Percentiles rank a stretch among this genome's conserved stretches.
Conservation (phyloP, 805 yeast species). For the Candida palmyrensis region DNA sequence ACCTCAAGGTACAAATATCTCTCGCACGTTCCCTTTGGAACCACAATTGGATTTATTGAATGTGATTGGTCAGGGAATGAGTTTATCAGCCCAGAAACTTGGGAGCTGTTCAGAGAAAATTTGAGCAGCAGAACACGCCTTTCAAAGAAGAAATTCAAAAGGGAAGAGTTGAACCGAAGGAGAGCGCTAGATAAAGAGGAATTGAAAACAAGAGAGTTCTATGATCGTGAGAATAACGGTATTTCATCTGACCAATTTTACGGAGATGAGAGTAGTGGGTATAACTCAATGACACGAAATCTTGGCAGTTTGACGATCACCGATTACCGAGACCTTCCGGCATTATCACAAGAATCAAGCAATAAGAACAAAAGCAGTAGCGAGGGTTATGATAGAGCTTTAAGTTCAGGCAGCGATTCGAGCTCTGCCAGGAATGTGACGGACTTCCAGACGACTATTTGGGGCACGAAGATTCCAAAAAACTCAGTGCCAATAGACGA, state of each 20-base stretch:
- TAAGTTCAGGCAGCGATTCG: background rate
- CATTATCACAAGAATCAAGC: conserved; percentile 12
- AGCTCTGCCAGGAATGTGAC: conserved; percentile 5
- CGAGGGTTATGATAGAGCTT: conserved; percentile 3
- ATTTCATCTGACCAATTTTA: conserved; percentile 11
- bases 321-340: conserved; percentile 35
- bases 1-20: conserved; percentile 64
- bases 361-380: conserved; percentile 1
- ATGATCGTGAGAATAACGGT: conserved; percentile 48
- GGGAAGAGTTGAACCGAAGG: conserved; percentile 57
- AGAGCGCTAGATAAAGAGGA: conserved; percentile 57
- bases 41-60: conserved; percentile 78
- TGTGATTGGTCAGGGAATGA: conserved; percentile 64
- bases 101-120: conserved; percentile 48
- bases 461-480: conserved; percentile 66
- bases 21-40: conserved; percentile 79
- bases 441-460: conserved; percentile 50
- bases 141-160: conserved; percentile 42
- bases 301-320: conserved; percentile 32
- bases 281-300: conserved; percentile 8
- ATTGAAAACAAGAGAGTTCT: conserved; percentile 52
- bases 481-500: conserved; percentile 31
- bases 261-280: conserved; percentile 12
- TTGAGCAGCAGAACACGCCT: conserved; percentile 52
- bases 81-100: conserved; percentile 25